Evolutionary conservation across 2,329 filamentous ascomycete genomes (phyloP).

Genomic region (Phoma sp.): DNA sequence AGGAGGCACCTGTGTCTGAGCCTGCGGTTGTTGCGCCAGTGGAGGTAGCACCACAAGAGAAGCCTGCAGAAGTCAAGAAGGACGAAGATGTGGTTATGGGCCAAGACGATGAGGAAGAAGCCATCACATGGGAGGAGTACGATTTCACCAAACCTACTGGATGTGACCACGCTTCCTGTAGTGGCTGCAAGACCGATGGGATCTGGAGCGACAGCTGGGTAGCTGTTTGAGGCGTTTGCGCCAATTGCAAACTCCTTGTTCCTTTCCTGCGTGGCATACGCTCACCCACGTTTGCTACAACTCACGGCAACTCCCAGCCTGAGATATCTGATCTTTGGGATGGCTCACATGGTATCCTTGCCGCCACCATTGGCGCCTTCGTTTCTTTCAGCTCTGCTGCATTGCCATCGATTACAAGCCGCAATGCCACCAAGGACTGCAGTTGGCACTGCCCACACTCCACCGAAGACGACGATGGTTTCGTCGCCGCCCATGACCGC

Average conservation of each 20-base stretch:
- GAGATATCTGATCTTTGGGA: too few species aligned
- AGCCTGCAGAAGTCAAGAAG: conserved; percentile 18
- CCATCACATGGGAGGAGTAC: conserved; percentile 56
- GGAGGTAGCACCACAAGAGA: conserved; percentile 16
- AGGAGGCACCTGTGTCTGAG: not conserved
- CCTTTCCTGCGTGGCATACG: not conserved
- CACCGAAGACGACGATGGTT: conserved; percentile 16
- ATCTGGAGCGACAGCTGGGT: conserved; percentile 31
- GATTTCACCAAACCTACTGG: conserved; percentile 61
- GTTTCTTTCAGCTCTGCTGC: too few species aligned
- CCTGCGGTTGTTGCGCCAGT: conserved; percentile 35
- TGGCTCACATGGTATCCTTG: too few species aligned
- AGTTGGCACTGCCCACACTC: not conserved
- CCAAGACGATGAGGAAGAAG: conserved; percentile 26
- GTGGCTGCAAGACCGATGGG: conserved; percentile 33
- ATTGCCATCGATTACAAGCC: not conserved
- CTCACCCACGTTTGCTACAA: too few species aligned
- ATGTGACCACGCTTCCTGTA: conserved; percentile 48
- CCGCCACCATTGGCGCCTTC: too few species aligned
- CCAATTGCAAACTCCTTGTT: not conserved
- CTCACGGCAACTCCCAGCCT: too few species aligned
- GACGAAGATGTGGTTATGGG: conserved; percentile 43
- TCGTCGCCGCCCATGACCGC: conserved; percentile 37
- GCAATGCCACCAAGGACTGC: not conserved
- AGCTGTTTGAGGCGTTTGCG: conserved; percentile 69